These are phyloP conservation scores for Russula sp. DNA, from an alignment of 768 basidiomycete genomes.

Conservation along the genomic window DNA sequence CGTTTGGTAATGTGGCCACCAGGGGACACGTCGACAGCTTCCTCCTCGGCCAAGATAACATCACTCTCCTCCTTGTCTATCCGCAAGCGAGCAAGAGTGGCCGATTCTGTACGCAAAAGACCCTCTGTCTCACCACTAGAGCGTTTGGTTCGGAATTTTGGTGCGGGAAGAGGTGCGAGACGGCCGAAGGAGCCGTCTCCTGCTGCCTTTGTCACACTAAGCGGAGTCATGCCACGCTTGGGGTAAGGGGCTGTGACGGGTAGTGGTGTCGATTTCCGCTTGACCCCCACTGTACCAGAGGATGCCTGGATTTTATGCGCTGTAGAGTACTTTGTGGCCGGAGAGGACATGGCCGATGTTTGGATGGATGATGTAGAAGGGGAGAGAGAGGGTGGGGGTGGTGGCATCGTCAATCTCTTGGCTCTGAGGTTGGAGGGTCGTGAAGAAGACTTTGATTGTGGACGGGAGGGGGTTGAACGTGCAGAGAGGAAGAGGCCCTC, in stretches of 20 bases:
- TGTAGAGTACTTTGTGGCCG: neutral
- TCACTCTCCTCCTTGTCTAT: conserved; percentile 22
- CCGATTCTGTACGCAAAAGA: conserved; percentile 24
- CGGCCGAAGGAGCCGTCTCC: conserved; percentile 23
- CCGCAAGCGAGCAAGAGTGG: conserved; percentile 21
- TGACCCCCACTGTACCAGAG: conserved; percentile 17
- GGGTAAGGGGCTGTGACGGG: conserved; percentile 23
- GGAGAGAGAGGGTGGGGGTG: conserved; percentile 1
- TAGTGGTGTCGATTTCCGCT: conserved; percentile 22
- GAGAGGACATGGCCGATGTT: neutral
- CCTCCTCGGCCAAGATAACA: conserved; percentile 34
- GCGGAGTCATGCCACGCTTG: conserved; percentile 23
- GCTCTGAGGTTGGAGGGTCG: conserved; percentile 7
- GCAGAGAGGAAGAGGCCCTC: conserved; percentile 23
- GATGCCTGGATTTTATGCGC: neutral
- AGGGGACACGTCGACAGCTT: conserved; percentile 65
- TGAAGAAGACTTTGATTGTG: conserved; percentile 3
- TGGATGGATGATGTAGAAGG: neutral
- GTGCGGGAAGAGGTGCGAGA: conserved; percentile 25
- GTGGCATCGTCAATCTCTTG: conserved; percentile 6
- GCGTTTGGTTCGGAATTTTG: conserved; percentile 21
- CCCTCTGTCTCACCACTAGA: conserved; percentile 15
- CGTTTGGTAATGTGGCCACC: conserved; percentile 73
- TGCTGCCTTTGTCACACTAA: conserved; percentile 18
- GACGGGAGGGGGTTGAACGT: conserved; percentile 1